These are phyloP conservation scores for Alternaria consortialis DNA, from an alignment of 2,329 filamentous ascomycete species.

Conservation along the genomic window DNA sequence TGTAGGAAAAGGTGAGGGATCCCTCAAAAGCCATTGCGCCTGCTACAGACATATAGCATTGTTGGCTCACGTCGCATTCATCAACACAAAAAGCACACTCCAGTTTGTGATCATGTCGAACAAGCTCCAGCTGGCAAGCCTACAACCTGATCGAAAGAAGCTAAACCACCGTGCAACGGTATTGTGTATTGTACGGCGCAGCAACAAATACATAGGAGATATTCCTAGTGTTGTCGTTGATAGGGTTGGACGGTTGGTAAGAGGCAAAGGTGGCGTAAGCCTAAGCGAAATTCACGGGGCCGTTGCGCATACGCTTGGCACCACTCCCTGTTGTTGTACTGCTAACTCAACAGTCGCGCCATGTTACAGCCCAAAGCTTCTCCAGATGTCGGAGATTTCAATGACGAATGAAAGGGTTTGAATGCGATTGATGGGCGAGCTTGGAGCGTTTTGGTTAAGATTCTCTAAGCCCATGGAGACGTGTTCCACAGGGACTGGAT, in stretches of 20 bases:
- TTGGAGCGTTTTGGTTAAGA: not conserved
- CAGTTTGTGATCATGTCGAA: slow-evolving; percentile 20
- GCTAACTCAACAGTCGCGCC: slow-evolving; percentile 10
- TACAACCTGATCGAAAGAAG: slow-evolving; percentile 19
- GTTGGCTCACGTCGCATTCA: slow-evolving; percentile 3
- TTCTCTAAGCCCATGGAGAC: slow-evolving; percentile 11
- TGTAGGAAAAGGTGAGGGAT: not conserved
- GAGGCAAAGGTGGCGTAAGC: slow-evolving; percentile 10
- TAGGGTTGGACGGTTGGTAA: slow-evolving; percentile 10
- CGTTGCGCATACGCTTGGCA: slow-evolving; percentile 15
- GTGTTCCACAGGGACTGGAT: not conserved
- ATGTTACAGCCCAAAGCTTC: slow-evolving; percentile 4
- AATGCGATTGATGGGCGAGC: slow-evolving; percentile 13
- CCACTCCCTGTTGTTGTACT: slow-evolving; percentile 17
- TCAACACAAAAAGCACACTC: slow-evolving; percentile 24
- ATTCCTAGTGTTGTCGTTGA: slow-evolving; percentile 12
- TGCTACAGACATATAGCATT: slow-evolving; percentile 11
- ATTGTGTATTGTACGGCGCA: slow-evolving; percentile 7
- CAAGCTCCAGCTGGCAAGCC: slow-evolving; percentile 12
- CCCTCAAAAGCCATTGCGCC: not conserved
- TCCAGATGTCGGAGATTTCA: slow-evolving; percentile 13
- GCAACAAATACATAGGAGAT: slow-evolving; percentile 11
- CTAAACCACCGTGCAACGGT: slow-evolving; percentile 10
- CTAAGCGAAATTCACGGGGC: slow-evolving; percentile 29
- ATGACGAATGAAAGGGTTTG: not conserved